Percentiles rank a stretch among this genome's conserved stretches.
These are phyloP conservation scores for Pisolithus tinctorius DNA, from an alignment of 768 basidiomycete species.

Conservation along the genomic window DNA sequence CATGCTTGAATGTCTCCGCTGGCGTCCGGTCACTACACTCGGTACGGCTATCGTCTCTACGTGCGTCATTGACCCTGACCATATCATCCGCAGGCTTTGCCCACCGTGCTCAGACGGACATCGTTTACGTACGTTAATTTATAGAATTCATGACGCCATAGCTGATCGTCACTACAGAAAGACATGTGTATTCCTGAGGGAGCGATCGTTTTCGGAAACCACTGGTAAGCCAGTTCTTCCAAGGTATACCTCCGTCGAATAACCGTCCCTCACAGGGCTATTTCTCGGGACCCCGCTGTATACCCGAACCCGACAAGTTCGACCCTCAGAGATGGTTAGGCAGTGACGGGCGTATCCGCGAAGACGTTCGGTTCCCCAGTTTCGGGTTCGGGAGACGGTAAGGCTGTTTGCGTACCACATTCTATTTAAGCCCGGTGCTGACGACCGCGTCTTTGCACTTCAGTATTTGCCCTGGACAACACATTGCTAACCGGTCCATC, in stretches of 20 bases:
- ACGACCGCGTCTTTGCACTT: constrained; percentile 11
- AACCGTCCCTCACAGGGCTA: constrained; percentile 30
- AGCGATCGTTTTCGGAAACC: constrained; percentile 31
- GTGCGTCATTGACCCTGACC: background rate
- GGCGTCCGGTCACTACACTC: constrained; percentile 33
- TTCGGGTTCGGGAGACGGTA: constrained; percentile 51
- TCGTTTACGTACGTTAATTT: constrained; percentile 44
- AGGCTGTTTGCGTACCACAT: background rate
- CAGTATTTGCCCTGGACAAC: constrained; percentile 59
- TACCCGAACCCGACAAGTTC: constrained; percentile 54
- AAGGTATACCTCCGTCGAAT: background rate
- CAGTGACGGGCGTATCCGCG: constrained; percentile 33
- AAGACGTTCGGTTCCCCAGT: constrained; percentile 45
- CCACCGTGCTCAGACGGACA: constrained; percentile 58
- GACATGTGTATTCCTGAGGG: constrained; percentile 30
- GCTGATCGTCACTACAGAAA: constrained; percentile 17
- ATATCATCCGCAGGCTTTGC: constrained; percentile 38
- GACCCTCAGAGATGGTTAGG: constrained; percentile 52
- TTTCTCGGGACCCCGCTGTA: constrained; percentile 50
- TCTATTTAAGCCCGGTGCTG: background rate
- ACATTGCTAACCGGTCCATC: constrained; percentile 55
- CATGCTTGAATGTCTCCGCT: constrained; percentile 34
- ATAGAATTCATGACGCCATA: no score
- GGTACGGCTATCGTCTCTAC: constrained; percentile 11
- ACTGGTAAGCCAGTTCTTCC: constrained; percentile 19